Conservation (phyloP, 2,329 filamentous ascomycete species). For the Hypoxylon sp. region DNA sequence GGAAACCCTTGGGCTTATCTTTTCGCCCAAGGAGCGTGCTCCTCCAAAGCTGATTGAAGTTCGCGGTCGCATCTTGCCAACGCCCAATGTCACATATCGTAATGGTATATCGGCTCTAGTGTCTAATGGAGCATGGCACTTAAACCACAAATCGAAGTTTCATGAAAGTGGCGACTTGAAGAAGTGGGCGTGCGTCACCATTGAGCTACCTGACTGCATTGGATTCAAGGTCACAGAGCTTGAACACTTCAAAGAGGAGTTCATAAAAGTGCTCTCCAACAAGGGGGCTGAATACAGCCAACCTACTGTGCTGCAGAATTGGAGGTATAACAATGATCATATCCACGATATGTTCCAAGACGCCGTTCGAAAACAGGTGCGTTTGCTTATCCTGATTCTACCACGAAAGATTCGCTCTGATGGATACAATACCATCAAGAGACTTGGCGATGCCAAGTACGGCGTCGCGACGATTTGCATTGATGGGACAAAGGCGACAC, state of each 20-base stretch:
- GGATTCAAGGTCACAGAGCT: no score
- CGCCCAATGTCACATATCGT: slow-evolving; percentile 68
- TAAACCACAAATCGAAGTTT: slow-evolving; percentile 5
- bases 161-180: not conserved
- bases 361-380: not conserved
- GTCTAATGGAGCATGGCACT: slow-evolving; percentile 12
- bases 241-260: not conserved
- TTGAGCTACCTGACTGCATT: not conserved
- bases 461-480: slow-evolving; percentile 73
- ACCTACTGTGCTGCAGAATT: not conserved
- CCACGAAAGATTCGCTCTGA: slow-evolving; percentile 51
- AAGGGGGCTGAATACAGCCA: not conserved
- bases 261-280: not conserved
- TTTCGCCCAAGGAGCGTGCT: slow-evolving; percentile 53
- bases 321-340: not conserved
- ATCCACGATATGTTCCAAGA: not conserved
- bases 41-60: slow-evolving; percentile 70
- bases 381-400: slow-evolving; percentile 65
- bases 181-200: slow-evolving; percentile 2
- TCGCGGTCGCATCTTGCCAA: slow-evolving; percentile 69
- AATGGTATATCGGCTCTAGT: not conserved
- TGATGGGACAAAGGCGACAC: slow-evolving; percentile 55
- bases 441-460: slow-evolving; percentile 67
- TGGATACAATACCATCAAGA: slow-evolving; percentile 72
- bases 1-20: slow-evolving; percentile 66